Evolutionary conservation across 805 yeast species (phyloP), one percentile per base, ranked within the genome.

Genomic region (Candida silvatica): DNA sequence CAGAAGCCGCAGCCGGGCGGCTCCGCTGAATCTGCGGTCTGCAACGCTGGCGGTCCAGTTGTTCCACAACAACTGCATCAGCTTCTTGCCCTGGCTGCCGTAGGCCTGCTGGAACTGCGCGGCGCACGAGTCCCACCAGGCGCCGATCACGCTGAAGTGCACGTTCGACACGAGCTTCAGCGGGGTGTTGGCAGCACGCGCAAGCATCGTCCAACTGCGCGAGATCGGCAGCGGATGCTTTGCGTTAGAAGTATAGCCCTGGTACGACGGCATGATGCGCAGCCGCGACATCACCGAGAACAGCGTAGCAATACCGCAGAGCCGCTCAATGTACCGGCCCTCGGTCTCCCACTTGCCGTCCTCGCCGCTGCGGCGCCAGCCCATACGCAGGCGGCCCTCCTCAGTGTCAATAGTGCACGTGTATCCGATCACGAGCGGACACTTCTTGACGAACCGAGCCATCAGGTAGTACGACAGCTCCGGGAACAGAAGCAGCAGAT

Each of bases 81-180:
- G 36, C 52, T 92, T 92, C 4, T 30, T 37, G 3, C 74, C 92
- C 59, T 90, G 97, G 4, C 43, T 56, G 0, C 88, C 87, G 54
- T 77, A 90, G 1, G 66, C 68, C 7, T 51, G 49, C 6, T 67
- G 35, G 37, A 90, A 72, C 28, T 74, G 65, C 6, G 46, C 41
- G 0, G 83, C 88, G 32, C 80, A 67, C 4, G 87, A 75, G 44
- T 92, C 97, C 95, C 97, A 86, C 97, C 97, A 88, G 23, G 81
- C 73, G 2, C 85, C 79, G 4, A 77, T 67, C 2, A 80, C 71
- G 0, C 76, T 65, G 50, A 67, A 88, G 52, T 88, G 95, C 1
- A 80, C 70, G 43, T 84, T 80, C 0, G 74, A 62, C 9, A 87
- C 49, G 11, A 70, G 52, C 0, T 61, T 60, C 3, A 49, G 23